These are phyloP conservation scores for Euphorbia tirucalli DNA, from an alignment of 345 rosid species.

Conservation along the genomic window DNA sequence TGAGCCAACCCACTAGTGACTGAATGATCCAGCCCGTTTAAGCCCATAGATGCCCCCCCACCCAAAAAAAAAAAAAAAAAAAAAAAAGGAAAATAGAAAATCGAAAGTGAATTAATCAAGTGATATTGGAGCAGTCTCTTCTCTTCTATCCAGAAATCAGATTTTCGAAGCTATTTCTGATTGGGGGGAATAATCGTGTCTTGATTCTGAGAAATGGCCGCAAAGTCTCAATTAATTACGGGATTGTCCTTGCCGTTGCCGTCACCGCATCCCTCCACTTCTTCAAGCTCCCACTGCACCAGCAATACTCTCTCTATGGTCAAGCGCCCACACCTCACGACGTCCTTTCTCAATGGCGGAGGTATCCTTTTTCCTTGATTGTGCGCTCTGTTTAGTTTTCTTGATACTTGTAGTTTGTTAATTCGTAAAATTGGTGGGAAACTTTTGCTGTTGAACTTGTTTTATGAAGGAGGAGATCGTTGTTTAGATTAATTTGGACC, in stretches of 20 bases:
- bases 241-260: constrained; percentile 35
- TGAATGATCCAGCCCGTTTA: background rate
- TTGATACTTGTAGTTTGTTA: background rate
- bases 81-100: background rate
- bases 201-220: constrained; percentile 17
- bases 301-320: constrained; percentile 27
- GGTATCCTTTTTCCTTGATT: constrained; percentile 23
- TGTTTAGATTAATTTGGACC: background rate
- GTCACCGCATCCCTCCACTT: constrained; percentile 31
- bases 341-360: constrained; percentile 46
- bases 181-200: background rate
- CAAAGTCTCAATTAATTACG: constrained; percentile 40
- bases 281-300: constrained; percentile 26
- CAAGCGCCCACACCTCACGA: constrained; percentile 33
- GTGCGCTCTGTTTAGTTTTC: background rate
- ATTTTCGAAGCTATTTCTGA: constrained; percentile 1
- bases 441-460: background rate
- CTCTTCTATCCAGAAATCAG: constrained; percentile 8
- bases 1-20: background rate
- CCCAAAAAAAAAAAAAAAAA: background rate
- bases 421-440: background rate
- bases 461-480: background rate
- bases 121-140: background rate
- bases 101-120: background rate
- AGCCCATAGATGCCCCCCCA: background rate